A percentile compares a stretch with the other conserved stretches of the same genome.
Evolutionary conservation across 83 land plant genomes (phyloP).

Genomic region (Larix sibirica): DNA sequence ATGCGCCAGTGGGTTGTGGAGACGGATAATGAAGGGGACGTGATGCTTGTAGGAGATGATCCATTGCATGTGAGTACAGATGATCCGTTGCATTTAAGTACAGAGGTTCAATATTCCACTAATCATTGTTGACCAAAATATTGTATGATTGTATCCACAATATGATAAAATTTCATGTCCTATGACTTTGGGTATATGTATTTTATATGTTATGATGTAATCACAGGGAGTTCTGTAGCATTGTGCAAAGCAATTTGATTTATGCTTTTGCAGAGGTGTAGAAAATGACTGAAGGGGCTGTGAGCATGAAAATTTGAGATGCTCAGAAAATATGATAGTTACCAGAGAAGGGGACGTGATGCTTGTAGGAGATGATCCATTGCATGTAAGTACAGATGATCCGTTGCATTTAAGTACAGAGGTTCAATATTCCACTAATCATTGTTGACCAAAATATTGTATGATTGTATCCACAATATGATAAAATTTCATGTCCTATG

Average conservation of each 20-base stretch:
- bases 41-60: constrained; percentile 74
- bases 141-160: background rate
- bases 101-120: background rate
- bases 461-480: background rate
- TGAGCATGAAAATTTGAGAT: constrained; percentile 23
- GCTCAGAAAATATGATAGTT: background rate
- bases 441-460: background rate
- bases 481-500: background rate
- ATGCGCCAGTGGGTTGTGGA: no score
- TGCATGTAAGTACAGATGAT: constrained; percentile 8
- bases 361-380: constrained; percentile 71
- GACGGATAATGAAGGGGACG: constrained; percentile 48
- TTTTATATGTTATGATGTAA: background rate
- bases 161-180: background rate
- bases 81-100: constrained; percentile 32
- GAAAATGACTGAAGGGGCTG: constrained; percentile 26
- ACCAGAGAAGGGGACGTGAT: constrained; percentile 12
- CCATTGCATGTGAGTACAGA: constrained; percentile 24
- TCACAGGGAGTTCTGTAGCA: constrained; percentile 56
- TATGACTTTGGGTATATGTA: background rate
- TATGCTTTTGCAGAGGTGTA: constrained; percentile 52
- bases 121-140: background rate
- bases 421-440: background rate
- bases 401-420: constrained; percentile 32
- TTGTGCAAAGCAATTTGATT: constrained; percentile 52